phyloP scores from a whole-genome alignment of 192 early-diverging fungal species.

The Coemansia sp. region DNA sequence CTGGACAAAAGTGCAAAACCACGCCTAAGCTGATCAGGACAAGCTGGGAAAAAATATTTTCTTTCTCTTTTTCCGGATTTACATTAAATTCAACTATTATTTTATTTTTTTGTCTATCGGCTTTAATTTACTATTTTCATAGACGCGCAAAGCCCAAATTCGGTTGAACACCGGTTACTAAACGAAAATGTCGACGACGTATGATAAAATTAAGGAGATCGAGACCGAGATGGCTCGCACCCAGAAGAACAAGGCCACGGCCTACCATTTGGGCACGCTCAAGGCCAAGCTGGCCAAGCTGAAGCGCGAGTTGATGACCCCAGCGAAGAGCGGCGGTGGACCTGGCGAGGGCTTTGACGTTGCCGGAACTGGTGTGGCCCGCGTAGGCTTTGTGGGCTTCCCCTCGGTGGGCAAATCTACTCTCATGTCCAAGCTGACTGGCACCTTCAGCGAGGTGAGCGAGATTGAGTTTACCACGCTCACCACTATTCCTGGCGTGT shows the following conservation, averaged over 20 bases:
- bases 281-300: slow-evolving; percentile 99
- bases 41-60: not conserved
- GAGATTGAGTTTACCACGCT: slow-evolving; percentile 99
- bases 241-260: slow-evolving; percentile 96
- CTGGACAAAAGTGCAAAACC: slow-evolving; percentile 41
- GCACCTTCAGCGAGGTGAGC: slow-evolving; percentile 94
- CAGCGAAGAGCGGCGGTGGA: slow-evolving; percentile 82
- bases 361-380: slow-evolving; percentile 97
- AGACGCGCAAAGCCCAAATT: not conserved
- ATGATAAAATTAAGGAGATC: slow-evolving; percentile 66
- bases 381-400: slow-evolving; percentile 96
- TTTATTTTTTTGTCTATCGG: not conserved
- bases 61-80: not conserved
- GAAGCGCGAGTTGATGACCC: slow-evolving; percentile 89
- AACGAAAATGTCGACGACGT: slow-evolving; percentile 57
- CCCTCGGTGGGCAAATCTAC: slow-evolving; percentile 98
- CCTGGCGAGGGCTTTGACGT: slow-evolving; percentile 95
- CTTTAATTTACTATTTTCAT: not conserved
- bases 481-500: slow-evolving; percentile 95
- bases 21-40: not conserved
- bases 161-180: not conserved
- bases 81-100: not conserved
- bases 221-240: slow-evolving; percentile 88
- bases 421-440: slow-evolving; percentile 96
- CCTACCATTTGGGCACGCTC: slow-evolving; percentile 87